These are phyloP conservation scores for Pyricularia sp. DNA, from an alignment of 2,329 filamentous ascomycete species.

Conservation along the genomic window DNA sequence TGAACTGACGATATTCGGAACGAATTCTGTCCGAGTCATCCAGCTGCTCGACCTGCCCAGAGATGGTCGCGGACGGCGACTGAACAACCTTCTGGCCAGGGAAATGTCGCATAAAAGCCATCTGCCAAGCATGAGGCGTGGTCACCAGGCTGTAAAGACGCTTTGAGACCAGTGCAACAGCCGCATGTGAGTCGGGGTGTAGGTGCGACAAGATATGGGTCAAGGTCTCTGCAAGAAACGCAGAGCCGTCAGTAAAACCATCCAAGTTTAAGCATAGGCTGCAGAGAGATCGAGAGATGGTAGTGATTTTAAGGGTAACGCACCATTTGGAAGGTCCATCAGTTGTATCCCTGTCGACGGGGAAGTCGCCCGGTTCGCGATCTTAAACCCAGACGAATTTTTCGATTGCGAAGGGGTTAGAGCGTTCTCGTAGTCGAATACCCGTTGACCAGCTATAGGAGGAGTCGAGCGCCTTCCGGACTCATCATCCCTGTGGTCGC, in stretches of 20 bases:
- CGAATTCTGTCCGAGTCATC: conserved; percentile 30
- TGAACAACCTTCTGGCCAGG: conserved; percentile 51
- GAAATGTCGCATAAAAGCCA: conserved; percentile 86
- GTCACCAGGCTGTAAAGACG: conserved; percentile 82
- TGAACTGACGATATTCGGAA: conserved; percentile 70
- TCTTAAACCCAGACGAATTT: conserved; percentile 44
- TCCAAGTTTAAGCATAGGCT: neutral
- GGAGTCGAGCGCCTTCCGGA: neutral
- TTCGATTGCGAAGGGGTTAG: conserved; percentile 35
- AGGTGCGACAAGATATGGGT: conserved; percentile 88
- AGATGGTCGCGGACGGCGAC: neutral
- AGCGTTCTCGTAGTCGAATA: conserved; percentile 54
- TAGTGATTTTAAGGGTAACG: conserved; percentile 16
- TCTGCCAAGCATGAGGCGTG: conserved; percentile 86
- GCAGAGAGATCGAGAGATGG: neutral
- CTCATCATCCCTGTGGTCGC: conserved; percentile 17
- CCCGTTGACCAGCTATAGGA: conserved; percentile 38
- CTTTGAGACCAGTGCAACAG: conserved; percentile 77
- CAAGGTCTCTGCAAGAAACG: conserved; percentile 60
- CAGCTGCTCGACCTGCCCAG: neutral
- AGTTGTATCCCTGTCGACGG: conserved; percentile 32
- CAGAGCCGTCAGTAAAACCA: neutral
- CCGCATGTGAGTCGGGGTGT: conserved; percentile 71
- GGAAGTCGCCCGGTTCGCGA: conserved; percentile 36
- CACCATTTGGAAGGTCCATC: conserved; percentile 73